These are phyloP conservation scores for Panicum miliaceum DNA, from an alignment of 176 grass and related monocot genomes.

Conservation along the genomic window DNA sequence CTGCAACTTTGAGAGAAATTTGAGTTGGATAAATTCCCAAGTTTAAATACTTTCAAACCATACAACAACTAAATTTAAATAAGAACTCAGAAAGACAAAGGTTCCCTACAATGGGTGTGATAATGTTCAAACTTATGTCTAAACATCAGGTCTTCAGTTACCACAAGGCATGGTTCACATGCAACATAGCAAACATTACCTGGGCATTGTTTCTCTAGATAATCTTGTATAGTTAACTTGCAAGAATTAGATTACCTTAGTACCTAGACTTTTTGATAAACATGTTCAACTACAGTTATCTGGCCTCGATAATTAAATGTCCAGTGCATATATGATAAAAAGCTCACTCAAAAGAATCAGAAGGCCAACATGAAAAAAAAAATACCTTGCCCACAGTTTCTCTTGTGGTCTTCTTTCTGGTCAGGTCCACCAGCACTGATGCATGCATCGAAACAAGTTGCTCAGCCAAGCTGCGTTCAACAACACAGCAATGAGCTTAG, in stretches of 20 bases:
- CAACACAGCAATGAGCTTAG: not conserved
- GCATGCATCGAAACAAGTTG: not conserved
- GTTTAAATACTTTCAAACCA: not conserved
- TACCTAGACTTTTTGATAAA: not conserved
- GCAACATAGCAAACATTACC: not conserved
- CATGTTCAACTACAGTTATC: not conserved
- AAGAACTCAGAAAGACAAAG: too few relatives aligned
- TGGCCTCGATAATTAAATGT: not conserved
- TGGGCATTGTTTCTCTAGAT: not conserved
- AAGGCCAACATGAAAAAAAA: constrained; percentile 16
- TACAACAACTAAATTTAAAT: not conserved
- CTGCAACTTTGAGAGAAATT: too few relatives aligned
- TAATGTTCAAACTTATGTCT: not conserved
- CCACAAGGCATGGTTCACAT: not conserved
- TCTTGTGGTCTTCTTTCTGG: not conserved
- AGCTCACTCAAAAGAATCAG: constrained; percentile 9
- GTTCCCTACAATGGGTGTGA: not conserved
- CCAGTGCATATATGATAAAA: constrained; percentile 19
- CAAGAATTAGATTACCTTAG: not conserved
- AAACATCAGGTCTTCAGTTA: not conserved
- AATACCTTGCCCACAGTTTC: constrained; percentile 32
- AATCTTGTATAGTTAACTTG: not conserved
- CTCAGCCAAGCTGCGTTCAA: not conserved
- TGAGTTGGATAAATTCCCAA: not conserved
- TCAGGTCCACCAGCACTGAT: not conserved